phyloP scores from a whole-genome alignment of 345 rosid species.

The Eutrema yunnanense region DNA sequence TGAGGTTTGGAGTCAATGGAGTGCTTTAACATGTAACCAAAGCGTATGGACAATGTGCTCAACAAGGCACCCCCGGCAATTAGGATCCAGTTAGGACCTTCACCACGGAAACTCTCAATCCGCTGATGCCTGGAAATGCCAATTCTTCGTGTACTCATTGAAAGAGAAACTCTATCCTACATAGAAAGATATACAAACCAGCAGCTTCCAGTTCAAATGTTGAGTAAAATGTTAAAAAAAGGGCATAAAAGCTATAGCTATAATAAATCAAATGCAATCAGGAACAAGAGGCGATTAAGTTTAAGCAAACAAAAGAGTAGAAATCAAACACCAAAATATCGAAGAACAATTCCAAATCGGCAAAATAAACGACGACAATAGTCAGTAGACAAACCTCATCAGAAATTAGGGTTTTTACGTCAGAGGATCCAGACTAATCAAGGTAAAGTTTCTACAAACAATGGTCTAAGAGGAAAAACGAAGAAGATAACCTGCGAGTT shows the following conservation, averaged over 20 bases:
- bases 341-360: not conserved
- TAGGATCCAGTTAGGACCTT: constrained; percentile 86
- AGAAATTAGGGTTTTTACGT: constrained; percentile 4
- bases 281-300: not conserved
- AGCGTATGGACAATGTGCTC: constrained; percentile 84
- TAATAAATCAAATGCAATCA: not conserved
- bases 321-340: not conserved
- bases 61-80: constrained; percentile 94
- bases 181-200: not conserved
- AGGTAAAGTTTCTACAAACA: not conserved
- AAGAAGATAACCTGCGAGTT: not conserved
- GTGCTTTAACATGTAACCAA: constrained; percentile 88
- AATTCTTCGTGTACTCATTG: constrained; percentile 58
- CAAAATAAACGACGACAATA: not conserved
- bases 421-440: not conserved
- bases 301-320: not conserved
- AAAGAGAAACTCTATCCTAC: constrained; percentile 42
- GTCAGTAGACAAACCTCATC: not conserved
- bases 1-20: constrained; percentile 52
- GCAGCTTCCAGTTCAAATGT: not conserved
- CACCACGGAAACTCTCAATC: constrained; percentile 38
- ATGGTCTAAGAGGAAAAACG: not conserved
- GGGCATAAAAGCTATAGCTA: not conserved
- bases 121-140: constrained; percentile 50
- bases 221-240: not conserved